Conservation (phyloP, 768 basidiomycete species). For the Pleurotus ostreatus region DNA sequence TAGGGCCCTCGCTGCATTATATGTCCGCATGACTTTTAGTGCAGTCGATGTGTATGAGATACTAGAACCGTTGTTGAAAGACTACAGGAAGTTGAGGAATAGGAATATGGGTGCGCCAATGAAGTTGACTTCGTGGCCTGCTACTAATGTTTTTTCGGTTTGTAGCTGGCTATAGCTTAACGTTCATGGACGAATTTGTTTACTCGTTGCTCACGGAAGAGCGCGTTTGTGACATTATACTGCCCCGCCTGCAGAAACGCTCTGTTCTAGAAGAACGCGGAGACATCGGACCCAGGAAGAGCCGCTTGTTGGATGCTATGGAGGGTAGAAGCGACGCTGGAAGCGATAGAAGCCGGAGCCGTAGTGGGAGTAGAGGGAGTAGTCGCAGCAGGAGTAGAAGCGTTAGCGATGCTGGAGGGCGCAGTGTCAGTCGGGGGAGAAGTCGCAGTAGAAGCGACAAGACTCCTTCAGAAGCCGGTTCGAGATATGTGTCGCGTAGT, state of each 20-base stretch:
- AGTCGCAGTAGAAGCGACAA: constrained; percentile 24
- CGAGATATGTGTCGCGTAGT: constrained; percentile 64
- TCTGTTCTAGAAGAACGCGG: constrained; percentile 88
- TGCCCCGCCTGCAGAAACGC: constrained; percentile 86
- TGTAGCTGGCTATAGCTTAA: constrained; percentile 79
- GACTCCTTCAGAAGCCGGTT: constrained; percentile 42
- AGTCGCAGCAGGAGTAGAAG: constrained; percentile 32
- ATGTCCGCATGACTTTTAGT: constrained; percentile 92
- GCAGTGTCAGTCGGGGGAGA: constrained; percentile 17
- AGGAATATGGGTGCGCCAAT: constrained; percentile 66
- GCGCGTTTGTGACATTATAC: constrained; percentile 92
- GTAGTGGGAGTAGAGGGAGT: constrained; percentile 31
- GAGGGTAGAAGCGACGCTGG: constrained; percentile 63
- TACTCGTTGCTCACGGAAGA: constrained; percentile 83
- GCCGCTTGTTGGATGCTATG: constrained; percentile 84
- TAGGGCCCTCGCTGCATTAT: constrained; percentile 88
- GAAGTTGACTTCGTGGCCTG: background rate
- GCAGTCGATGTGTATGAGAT: constrained; percentile 89
- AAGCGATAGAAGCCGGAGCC: constrained; percentile 37
- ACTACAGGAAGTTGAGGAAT: constrained; percentile 84
- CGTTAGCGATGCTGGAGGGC: constrained; percentile 15
- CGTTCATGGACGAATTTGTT: constrained; percentile 90
- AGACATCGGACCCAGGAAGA: constrained; percentile 82
- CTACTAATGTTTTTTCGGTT: constrained; percentile 4
- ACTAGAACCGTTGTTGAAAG: constrained; percentile 91